phyloP scores from a whole-genome alignment of 129 eudicot genomes.

The Helichrysum umbraculigerum region DNA sequence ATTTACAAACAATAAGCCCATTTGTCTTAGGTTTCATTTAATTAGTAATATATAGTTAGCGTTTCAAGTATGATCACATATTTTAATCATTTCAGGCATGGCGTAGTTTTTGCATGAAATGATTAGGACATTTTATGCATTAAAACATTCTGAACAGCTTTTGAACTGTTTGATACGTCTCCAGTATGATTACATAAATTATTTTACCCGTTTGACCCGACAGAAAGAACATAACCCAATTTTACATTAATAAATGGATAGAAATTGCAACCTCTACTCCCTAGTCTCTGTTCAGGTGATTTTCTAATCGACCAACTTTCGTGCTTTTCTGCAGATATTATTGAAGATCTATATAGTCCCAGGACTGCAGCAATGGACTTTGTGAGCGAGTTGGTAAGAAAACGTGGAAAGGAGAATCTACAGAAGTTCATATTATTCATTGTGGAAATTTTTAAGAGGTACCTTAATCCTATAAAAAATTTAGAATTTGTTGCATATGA shows the following conservation, averaged over 20 bases:
- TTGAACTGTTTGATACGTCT: not conserved
- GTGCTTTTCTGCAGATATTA: constrained; percentile 61
- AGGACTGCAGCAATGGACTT: constrained; percentile 99
- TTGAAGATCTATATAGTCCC: constrained; percentile 96
- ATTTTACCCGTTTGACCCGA: not conserved
- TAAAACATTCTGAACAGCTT: not conserved
- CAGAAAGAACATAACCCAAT: not conserved
- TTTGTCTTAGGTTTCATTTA: not conserved
- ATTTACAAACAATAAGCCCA: too few species aligned
- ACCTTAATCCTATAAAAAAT: constrained; percentile 9
- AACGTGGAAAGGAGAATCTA: constrained; percentile 93
- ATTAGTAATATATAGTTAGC: not conserved
- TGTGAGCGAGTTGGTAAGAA: constrained; percentile 92
- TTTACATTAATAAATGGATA: not conserved
- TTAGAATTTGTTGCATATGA: constrained; percentile 2
- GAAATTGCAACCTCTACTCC: not conserved
- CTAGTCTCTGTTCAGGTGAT: not conserved
- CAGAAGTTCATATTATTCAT: constrained; percentile 78
- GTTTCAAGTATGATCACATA: not conserved
- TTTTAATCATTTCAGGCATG: not conserved
- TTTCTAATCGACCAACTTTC: not conserved
- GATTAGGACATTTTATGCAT: not conserved
- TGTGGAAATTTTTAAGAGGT: constrained; percentile 93
- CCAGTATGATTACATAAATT: not conserved
- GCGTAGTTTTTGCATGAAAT: not conserved